A percentile compares a stretch with the other conserved stretches of the same genome.
Conservation (phyloP, 371 early-diverging fungal species). For the Thermomucor indicae-seudaticae region DNA sequence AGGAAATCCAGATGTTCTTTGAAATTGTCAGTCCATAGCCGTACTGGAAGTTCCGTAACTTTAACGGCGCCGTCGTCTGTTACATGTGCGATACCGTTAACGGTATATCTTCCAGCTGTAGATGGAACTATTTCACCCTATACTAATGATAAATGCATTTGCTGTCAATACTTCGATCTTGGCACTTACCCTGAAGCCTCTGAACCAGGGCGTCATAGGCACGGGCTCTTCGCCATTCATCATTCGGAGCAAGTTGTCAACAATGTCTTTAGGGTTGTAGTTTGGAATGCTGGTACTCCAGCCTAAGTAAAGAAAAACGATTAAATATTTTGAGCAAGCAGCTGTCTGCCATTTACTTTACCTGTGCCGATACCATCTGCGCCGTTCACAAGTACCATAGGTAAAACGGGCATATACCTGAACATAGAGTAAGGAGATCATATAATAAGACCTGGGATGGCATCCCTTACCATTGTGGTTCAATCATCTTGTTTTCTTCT, state of each 20-base stretch:
- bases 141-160: neutral
- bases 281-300: constrained; percentile 85
- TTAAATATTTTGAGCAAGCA: neutral
- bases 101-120: constrained; percentile 58
- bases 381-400: constrained; percentile 98
- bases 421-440: neutral
- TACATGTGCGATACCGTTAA: constrained; percentile 72
- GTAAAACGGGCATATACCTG: constrained; percentile 94
- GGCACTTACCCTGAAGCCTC: constrained; percentile 76
- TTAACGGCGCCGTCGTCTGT: constrained; percentile 74
- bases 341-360: too few species aligned
- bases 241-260: constrained; percentile 82
- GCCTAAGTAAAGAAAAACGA: constrained; percentile 12
- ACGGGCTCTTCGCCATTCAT: constrained; percentile 75
- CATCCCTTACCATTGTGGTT: constrained; percentile 84
- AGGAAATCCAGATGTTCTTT: constrained; percentile 82
- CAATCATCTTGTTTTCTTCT: constrained; percentile 95
- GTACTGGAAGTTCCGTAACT: constrained; percentile 96
- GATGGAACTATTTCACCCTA: constrained; percentile 62
- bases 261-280: constrained; percentile 93
- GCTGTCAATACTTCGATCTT: neutral
- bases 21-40: constrained; percentile 94
- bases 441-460: neutral
- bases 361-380: constrained; percentile 99
- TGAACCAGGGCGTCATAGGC: constrained; percentile 96